Percentiles rank a stretch among this genome's conserved stretches.
Conservation (phyloP, 257 asterid species). For the Avicennia marina region DNA sequence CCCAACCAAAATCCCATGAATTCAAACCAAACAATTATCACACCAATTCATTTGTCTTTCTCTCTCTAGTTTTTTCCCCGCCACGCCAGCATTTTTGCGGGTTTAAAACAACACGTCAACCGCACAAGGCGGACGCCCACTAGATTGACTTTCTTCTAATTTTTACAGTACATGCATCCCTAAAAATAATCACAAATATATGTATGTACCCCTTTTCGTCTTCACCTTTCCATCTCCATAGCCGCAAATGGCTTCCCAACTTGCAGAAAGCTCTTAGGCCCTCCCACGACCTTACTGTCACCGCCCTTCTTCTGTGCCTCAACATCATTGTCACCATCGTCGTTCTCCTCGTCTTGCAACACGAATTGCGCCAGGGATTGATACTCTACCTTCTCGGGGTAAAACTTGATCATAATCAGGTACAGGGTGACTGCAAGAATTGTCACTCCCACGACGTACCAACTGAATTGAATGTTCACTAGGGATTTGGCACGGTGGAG, state of each 20-base stretch:
- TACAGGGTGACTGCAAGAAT: conserved; percentile 38
- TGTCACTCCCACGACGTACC: conserved; percentile 51
- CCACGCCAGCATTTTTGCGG: no score
- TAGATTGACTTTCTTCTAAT: neutral
- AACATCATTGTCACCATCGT: conserved; percentile 31
- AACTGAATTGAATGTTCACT: conserved; percentile 74
- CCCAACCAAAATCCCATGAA: no score
- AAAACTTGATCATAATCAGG: conserved; percentile 27
- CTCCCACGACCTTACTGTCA: conserved; percentile 3
- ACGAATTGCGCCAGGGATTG: conserved; percentile 35
- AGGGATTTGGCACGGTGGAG: conserved; percentile 70
- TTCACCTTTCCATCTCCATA: conserved; percentile 43
- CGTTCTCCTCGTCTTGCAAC: conserved; percentile 23
- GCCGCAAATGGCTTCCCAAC: conserved; percentile 28
- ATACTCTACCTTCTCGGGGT: conserved; percentile 36
- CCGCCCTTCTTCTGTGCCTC: conserved; percentile 50
- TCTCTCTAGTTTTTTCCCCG: no score
- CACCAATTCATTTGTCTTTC: no score
- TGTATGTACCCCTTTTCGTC: neutral
- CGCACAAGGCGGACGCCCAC: no score
- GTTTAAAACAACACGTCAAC: no score
- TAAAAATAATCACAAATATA: neutral
- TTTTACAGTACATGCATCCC: neutral
- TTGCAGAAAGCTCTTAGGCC: conserved; percentile 36
- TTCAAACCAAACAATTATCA: no score